These are phyloP conservation scores for Testicularia cyperi DNA, from an alignment of 1,284 basidiomycete genomes.

Conservation along the genomic window DNA sequence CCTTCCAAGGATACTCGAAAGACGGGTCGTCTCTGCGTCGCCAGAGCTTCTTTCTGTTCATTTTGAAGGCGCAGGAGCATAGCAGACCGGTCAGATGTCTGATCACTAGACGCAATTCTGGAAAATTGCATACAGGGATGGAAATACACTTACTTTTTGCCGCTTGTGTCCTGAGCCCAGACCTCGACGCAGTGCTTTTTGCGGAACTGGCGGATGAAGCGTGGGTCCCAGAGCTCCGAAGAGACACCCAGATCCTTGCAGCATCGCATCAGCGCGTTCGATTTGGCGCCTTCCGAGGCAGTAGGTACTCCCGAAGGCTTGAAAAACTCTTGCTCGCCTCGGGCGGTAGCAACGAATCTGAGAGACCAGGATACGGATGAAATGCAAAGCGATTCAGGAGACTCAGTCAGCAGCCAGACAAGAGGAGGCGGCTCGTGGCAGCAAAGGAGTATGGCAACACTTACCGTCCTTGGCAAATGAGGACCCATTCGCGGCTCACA, in stretches of 20 bases:
- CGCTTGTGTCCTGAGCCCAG: conserved; percentile 69
- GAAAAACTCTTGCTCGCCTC: conserved; percentile 97
- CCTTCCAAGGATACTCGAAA: conserved; percentile 60
- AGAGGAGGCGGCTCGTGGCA: too few species aligned
- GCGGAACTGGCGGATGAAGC: conserved; percentile 93
- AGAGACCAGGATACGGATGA: too few species aligned
- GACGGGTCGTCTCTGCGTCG: conserved; percentile 55
- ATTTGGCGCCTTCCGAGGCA: conserved; percentile 91
- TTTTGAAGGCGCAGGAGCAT: neutral
- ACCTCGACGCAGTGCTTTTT: conserved; percentile 79
- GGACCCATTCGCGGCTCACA: conserved; percentile 89
- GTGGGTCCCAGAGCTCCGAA: conserved; percentile 95
- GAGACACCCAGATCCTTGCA: conserved; percentile 96
- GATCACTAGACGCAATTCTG: too few species aligned
- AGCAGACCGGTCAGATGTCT: too few species aligned
- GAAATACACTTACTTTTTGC: conserved; percentile 75
- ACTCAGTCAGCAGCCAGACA: too few species aligned
- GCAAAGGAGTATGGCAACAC: too few species aligned
- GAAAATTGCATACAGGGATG: neutral
- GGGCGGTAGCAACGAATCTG: conserved; percentile 84
- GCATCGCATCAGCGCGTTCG: conserved; percentile 95
- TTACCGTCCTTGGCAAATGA: conserved; percentile 87
- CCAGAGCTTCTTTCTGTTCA: conserved; percentile 55
- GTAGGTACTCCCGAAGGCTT: conserved; percentile 87
- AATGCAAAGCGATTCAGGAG: too few species aligned